Evolutionary conservation across 31 red algal species (phyloP), one percentile per base, ranked within the genome.

Genomic region (Odonthalia washingtoniensis): DNA sequence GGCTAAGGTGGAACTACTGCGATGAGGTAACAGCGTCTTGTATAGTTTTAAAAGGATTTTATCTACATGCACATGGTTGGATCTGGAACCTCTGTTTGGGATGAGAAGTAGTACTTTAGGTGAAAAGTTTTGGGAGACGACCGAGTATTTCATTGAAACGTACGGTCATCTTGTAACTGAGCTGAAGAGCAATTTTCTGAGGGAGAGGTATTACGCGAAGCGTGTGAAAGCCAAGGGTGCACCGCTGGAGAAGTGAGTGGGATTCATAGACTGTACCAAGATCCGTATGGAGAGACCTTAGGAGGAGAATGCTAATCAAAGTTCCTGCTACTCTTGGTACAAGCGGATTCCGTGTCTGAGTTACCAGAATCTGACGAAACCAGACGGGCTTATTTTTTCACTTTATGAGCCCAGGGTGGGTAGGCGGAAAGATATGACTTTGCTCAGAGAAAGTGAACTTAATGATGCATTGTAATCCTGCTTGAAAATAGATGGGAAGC

Each of bases 351-450:
- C 21, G n/a, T 79, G 61, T 34, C 41, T 89, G 28, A 89, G 49
- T 39, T 89, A 72, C 37, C 63, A 80, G 43, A 89, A 74, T 49
- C 26, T 89, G 30, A 49, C 63, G 27, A 45, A 52, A 43, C 86
- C 75, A 32, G 61, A 89, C 63, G 76, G 86, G 0, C 33, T 80
- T 14, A 72, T 89, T 5, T 80, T 89, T 46, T 40, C 14, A 21
- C 52, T 80, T n/a, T 80, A 46, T 27, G 76, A 62, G 35, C 62
- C 75, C 31, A 37, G 44, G 26, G 68, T 61, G 5, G 88, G 70
- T 12, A 66, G 60, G 9, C 64, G 80, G 17, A 78, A 91, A 46
- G 88, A 91, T 40, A 43, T 83, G 44, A 77, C 27, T n/a, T 32
- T 84, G 43, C 60, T 78, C 18, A 30, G 65, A 16, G 24, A 63